Conservation (phyloP, 2,329 filamentous ascomycete species). For the Epichloe bromicola region DNA sequence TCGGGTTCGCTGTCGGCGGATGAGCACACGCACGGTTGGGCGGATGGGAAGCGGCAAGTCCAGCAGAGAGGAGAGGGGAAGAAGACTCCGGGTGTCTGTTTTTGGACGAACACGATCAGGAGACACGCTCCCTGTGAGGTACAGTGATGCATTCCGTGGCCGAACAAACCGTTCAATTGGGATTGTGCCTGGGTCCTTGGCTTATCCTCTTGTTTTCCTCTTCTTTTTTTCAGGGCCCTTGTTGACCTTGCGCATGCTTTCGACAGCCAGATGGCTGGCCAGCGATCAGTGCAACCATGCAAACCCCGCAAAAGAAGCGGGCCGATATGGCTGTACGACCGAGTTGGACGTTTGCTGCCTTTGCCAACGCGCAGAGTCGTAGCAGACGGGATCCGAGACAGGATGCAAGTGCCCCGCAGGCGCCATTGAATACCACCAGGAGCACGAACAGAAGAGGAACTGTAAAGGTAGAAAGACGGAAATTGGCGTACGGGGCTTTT, state of each 20-base stretch:
- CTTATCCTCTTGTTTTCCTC: not conserved
- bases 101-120: not conserved
- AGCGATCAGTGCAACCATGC: constrained; percentile 9
- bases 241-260: not conserved
- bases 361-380: constrained; percentile 3
- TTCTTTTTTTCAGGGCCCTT: not conserved
- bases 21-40: not conserved
- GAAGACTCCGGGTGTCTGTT: not conserved
- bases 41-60: not conserved
- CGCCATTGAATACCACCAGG: not conserved
- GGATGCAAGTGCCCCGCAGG: constrained; percentile 1
- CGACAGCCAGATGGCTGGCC: not conserved
- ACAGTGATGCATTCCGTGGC: not conserved
- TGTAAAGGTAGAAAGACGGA: not conserved
- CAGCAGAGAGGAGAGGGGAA: not conserved
- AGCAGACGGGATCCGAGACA: constrained; percentile 2
- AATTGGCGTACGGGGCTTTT: constrained; percentile 1
- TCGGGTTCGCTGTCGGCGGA: not conserved
- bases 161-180: not conserved
- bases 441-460: not conserved
- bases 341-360: not conserved
- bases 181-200: not conserved
- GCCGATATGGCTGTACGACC: constrained; percentile 1
- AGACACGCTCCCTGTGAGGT: not conserved
- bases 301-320: constrained; percentile 7